phyloP scores from a whole-genome alignment of 2,329 filamentous ascomycete genomes.

The Stemphylium vesicarium region DNA sequence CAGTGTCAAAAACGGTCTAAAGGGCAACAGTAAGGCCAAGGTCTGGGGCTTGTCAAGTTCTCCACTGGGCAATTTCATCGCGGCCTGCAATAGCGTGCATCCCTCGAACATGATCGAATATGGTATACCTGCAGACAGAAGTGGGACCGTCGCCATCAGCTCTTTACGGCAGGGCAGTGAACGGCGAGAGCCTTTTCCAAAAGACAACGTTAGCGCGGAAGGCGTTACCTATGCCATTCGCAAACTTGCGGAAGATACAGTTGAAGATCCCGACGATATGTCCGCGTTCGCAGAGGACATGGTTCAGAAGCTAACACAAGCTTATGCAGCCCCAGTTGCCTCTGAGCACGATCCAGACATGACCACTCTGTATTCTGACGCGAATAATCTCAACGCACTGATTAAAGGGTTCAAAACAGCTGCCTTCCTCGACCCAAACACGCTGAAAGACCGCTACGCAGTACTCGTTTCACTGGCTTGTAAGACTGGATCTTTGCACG shows the following conservation, averaged over 20 bases:
- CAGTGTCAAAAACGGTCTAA: conserved; percentile 58
- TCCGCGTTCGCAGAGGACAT: conserved; percentile 31
- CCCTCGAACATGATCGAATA: conserved; percentile 66
- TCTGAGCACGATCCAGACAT: background rate
- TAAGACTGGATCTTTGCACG: conserved; percentile 19
- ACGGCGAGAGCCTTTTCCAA: conserved; percentile 26
- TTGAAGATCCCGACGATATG: conserved; percentile 34
- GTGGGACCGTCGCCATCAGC: conserved; percentile 46
- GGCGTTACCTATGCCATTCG: conserved; percentile 41
- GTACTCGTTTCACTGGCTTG: conserved; percentile 40
- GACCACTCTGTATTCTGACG: background rate
- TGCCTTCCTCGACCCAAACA: conserved; percentile 34
- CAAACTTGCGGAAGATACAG: conserved; percentile 42
- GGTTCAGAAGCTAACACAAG: conserved; percentile 26
- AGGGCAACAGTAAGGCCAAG: conserved; percentile 56
- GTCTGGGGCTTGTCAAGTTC: conserved; percentile 61
- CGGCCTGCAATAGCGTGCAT: conserved; percentile 59
- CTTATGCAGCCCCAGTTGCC: conserved; percentile 12
- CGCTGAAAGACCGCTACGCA: conserved; percentile 39
- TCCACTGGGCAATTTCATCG: conserved; percentile 56
- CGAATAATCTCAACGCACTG: conserved; percentile 13
- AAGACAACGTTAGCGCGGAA: conserved; percentile 37
- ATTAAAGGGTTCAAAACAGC: conserved; percentile 27
- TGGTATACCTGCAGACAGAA: conserved; percentile 55
- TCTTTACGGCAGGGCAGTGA: conserved; percentile 26